Base-by-base conservation (phyloP, 305 asterid genomes). In the Withania somnifera region DNA sequence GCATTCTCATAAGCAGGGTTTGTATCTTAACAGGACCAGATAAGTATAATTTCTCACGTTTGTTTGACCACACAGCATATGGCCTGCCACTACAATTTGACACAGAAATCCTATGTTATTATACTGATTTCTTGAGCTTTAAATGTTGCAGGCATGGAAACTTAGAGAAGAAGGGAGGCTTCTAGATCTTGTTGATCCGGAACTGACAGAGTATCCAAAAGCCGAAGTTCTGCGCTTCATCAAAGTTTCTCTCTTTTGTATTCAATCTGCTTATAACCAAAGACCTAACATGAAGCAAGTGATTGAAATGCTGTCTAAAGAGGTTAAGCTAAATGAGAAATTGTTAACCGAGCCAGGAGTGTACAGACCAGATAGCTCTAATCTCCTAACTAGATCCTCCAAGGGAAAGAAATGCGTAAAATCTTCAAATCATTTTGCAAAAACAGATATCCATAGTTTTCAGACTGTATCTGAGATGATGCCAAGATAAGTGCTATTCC, bases 211-310 rank as follows among this genome's bases (percentile, higher is more conserved):
- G 52, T 91, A 87, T 79, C 91, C 93, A 0, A 61, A 79, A 56
- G 92, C 87, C 11, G 90, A 93, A 86, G 80, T 89, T 34, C 82
- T 68, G 2, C 93, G 97, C 20, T 93, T 87, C 89, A 82, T 87
- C 60, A 90, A 87, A 83, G 92, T 94, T 11, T 93, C 97, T 10
- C 84, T 94, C 24, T 91, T 94, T 78, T 94, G 98, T 86, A 92
- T 93, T 13, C 98, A 94, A 80, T 89, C 95, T 38, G 86, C 91
- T 53, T 81, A 94, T 80, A 90, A 91, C 45, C 93, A 85, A 47
- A 89, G 98, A 77, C 98, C 98, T 5, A 90, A 84, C 84, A 94
- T 94, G 98, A 93, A 88, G 66, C 97, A 93, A 78, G 98, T 94
- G 66, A 84, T 93, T 81, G 89, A 71, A 58, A 91, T 94, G 97